These are phyloP conservation scores for Candida ovalis DNA, from an alignment of 805 yeast genomes.

Conservation along the genomic window DNA sequence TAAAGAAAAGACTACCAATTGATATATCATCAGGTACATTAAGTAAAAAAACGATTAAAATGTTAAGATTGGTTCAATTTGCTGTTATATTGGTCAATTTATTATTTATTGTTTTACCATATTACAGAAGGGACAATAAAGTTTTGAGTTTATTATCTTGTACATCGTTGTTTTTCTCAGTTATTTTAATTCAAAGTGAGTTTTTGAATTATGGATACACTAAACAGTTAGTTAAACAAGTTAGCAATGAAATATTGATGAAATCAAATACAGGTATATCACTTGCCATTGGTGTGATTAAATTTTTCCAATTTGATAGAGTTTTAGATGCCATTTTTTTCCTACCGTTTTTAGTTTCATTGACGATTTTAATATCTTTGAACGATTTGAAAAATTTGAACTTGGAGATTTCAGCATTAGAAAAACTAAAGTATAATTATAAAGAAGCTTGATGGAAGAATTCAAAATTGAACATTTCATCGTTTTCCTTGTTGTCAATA, in stretches of 20 bases:
- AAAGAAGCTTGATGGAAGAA: conserved; percentile 31
- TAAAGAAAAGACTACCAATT: conserved; percentile 20
- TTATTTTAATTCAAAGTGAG: conserved; percentile 18
- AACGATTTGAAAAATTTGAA: conserved; percentile 18
- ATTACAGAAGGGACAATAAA: conserved; percentile 25
- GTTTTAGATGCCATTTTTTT: conserved; percentile 22
- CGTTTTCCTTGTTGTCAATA: too few relatives aligned
- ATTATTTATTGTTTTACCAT: conserved; percentile 24
- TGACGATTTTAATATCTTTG: conserved; percentile 15
- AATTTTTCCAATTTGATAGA: conserved; percentile 5
- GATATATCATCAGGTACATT: conserved; percentile 1
- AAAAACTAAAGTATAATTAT: conserved; percentile 26
- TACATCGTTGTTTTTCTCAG: conserved; percentile 17
- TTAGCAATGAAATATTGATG: neutral
- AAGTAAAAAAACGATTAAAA: conserved; percentile 10
- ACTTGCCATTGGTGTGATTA: conserved; percentile 6
- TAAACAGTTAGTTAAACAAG: conserved; percentile 5
- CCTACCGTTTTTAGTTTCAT: conserved; percentile 24
- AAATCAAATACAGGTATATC: conserved; percentile 5
- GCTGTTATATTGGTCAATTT: conserved; percentile 21
- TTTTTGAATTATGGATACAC: conserved; percentile 6
- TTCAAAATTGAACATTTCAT: conserved; percentile 12
- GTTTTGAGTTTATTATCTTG: conserved; percentile 25
- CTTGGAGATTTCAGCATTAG: conserved; percentile 19
- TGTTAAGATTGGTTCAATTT: conserved; percentile 11